Base-by-base conservation (phyloP, 1,139 yeast genomes). In the Meyerozyma sp. region DNA sequence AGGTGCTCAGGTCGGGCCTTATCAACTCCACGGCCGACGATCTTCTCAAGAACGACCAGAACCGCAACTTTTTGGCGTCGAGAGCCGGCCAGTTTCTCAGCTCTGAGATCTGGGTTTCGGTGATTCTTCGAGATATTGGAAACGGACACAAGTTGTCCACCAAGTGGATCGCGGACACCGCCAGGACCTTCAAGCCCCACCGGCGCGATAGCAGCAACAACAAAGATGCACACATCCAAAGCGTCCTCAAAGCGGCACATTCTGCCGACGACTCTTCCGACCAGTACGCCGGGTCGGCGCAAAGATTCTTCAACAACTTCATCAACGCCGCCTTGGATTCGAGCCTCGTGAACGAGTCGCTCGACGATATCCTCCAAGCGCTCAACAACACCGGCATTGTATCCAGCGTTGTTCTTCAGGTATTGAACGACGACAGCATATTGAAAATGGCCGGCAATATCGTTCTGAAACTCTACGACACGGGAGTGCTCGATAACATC, bases 301-400 rank as follows among this genome's bases (percentile, higher is more conserved):
- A 52, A 37, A 49, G 57, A 5, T 71, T 73, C 46, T 36, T 70
- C 30, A 58, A 55, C 45, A 71, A 71, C 49, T 43, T 70, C 16
- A 46, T 64, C 7, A 61, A 62, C 34, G 56, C 63, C 7, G 62
- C 66, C 9, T 36, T 65, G 11, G 51, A 53, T 21, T 65, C 71
- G 3, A 48, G 57, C 7, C 43, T 66, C 5, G 57, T 65, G 25
- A 45, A 56, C 13, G 50, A 55, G 5, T 56, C 68, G 14, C 36
- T 66, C 16, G 50, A 50, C 11, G 57, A 62, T 14, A 48, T 70
- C 3, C 49, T 70, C 25, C 46, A 40, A 8, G 75, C 71, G 0
- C 54, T 73, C 36, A 66, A 66, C 45, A 51, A 61, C 40, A 61
- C 75, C 9, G 65, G 62, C 4, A 57, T 70, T 18, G 51, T 61